These are phyloP conservation scores for Aphanomyces stellatus DNA, from an alignment of 352 stramenopile species.

Conservation along the genomic window DNA sequence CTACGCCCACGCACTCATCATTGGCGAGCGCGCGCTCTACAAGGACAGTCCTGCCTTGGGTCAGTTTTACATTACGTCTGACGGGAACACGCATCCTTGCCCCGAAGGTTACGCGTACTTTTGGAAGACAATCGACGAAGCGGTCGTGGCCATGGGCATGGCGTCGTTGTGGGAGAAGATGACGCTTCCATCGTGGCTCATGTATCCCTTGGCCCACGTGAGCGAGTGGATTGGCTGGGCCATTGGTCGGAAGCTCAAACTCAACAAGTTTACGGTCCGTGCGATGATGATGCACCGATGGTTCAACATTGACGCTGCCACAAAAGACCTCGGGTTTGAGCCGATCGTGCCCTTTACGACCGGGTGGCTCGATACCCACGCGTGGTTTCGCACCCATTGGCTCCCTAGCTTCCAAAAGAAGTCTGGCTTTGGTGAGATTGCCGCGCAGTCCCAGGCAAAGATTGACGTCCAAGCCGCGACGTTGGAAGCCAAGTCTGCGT, in stretches of 20 bases:
- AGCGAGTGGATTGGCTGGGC: conserved; percentile 37
- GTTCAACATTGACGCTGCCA: conserved; percentile 71
- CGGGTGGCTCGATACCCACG: conserved; percentile 71
- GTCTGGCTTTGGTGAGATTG: not conserved
- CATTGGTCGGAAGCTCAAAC: conserved; percentile 50
- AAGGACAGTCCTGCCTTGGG: conserved; percentile 48
- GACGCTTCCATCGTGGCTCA: conserved; percentile 53
- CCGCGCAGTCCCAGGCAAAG: not conserved
- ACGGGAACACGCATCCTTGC: conserved; percentile 43
- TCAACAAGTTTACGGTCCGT: conserved; percentile 80
- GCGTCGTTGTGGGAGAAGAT: conserved; percentile 53
- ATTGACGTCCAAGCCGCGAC: conserved; percentile 5
- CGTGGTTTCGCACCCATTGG: conserved; percentile 84
- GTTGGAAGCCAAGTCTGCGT: not conserved
- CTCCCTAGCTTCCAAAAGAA: conserved; percentile 28
- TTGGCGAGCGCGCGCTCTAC: conserved; percentile 34
- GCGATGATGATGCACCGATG: conserved; percentile 86
- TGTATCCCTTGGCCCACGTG: conserved; percentile 63
- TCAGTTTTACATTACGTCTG: conserved; percentile 89
- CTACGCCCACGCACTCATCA: conserved; percentile 85
- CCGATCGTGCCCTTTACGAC: conserved; percentile 72
- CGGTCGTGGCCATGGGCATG: conserved; percentile 72
- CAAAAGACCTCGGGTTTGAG: conserved; percentile 78
- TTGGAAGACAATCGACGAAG: conserved; percentile 75
- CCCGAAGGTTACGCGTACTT: conserved; percentile 55